Conservation (phyloP, 2,329 filamentous ascomycete species). For the Calonectria hawksworthii region DNA sequence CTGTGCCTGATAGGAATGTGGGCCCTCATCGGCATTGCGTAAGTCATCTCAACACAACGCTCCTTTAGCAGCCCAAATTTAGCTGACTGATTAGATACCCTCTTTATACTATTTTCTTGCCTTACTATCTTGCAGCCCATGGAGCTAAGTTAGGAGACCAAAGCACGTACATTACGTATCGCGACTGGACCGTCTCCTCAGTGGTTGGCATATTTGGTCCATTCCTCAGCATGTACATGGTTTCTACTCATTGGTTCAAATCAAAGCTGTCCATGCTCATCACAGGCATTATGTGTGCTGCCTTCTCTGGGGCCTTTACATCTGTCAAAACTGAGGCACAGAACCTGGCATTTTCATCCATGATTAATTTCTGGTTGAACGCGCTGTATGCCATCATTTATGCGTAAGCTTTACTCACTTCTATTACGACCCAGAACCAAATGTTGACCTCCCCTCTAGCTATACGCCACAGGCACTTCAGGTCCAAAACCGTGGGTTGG, state of each 20-base stretch:
- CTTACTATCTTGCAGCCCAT: conserved; percentile 58
- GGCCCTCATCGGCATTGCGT: conserved; percentile 58
- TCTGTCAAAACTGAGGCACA: conserved; percentile 32
- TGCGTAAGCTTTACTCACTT: conserved; percentile 22
- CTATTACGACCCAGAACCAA: no score
- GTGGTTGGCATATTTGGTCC: conserved; percentile 55
- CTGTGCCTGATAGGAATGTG: conserved; percentile 52
- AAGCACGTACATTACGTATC: conserved; percentile 47
- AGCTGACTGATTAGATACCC: conserved; percentile 49
- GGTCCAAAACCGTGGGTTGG: conserved; percentile 38
- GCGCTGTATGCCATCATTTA: conserved; percentile 37
- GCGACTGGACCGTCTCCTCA: conserved; percentile 50
- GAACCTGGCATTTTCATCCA: conserved; percentile 42
- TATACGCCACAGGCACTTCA: conserved; percentile 37
- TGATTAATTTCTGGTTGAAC: conserved; percentile 41
- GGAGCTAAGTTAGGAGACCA: conserved; percentile 43
- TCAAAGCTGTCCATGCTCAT: conserved; percentile 27
- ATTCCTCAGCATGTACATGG: conserved; percentile 53
- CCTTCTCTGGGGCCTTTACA: conserved; percentile 41
- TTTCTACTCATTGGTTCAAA: conserved; percentile 43
- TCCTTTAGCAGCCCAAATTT: not conserved
- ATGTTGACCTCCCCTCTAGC: not conserved
- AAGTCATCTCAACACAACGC: not conserved
- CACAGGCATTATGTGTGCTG: conserved; percentile 33
- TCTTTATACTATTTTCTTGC: conserved; percentile 60